phyloP scores from a whole-genome alignment of 2,329 filamentous ascomycete species.

The Penicillium sp. region DNA sequence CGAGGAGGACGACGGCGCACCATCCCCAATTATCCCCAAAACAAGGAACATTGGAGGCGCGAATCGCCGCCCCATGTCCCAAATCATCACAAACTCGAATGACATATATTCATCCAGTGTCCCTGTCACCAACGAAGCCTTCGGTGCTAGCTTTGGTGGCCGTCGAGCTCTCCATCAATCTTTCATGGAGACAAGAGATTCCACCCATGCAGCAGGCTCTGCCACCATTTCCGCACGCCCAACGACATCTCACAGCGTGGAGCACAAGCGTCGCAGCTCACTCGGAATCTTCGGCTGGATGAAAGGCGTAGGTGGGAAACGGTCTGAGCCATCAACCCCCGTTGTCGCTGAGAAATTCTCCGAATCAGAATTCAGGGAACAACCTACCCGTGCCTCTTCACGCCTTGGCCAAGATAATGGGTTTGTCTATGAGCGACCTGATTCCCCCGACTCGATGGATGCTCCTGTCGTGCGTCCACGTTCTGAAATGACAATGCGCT shows the following conservation, averaged over 20 bases:
- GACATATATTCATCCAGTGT: conserved; percentile 17
- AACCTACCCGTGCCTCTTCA: conserved; percentile 8
- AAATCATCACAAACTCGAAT: conserved; percentile 14
- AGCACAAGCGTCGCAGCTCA: conserved; percentile 40
- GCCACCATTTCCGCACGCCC: conserved; percentile 21
- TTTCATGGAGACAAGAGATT: conserved; percentile 29
- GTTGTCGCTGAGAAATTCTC: conserved; percentile 5
- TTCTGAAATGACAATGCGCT: conserved; percentile 8
- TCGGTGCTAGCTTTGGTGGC: conserved; percentile 2
- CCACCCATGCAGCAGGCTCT: conserved; percentile 10
- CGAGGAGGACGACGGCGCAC: conserved; percentile 32
- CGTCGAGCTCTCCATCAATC: conserved; percentile 27
- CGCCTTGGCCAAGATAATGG: conserved; percentile 12
- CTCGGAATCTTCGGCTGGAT: conserved; percentile 43
- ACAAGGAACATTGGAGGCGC: conserved; percentile 21
- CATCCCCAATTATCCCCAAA: conserved; percentile 37
- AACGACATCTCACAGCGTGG: conserved; percentile 30
- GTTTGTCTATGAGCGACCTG: conserved; percentile 5
- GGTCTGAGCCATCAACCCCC: conserved; percentile 15
- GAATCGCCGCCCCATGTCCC: conserved; percentile 12
- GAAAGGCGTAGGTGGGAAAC: conserved; percentile 32
- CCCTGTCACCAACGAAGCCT: conserved; percentile 14
- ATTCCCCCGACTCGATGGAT: conserved; percentile 17
- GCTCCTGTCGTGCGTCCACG: conserved; percentile 10
- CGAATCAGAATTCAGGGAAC: conserved; percentile 10